These are phyloP conservation scores for Alternaria arborescens DNA, from an alignment of 2,329 filamentous ascomycete species.

Conservation along the genomic window DNA sequence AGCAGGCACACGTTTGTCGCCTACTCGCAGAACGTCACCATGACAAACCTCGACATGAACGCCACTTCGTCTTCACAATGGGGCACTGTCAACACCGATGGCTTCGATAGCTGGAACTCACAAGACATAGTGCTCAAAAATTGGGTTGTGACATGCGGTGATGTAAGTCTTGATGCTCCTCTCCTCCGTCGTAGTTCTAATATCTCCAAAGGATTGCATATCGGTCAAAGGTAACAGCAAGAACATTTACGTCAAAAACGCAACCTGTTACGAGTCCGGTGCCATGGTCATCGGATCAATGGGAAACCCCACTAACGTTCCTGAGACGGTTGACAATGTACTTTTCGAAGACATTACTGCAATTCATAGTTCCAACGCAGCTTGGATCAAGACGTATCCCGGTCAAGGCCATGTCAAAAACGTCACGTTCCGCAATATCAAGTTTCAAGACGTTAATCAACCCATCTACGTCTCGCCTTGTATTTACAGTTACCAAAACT, in stretches of 20 bases:
- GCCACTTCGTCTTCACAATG: conserved; percentile 57
- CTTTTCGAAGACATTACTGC: conserved; percentile 49
- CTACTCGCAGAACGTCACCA: conserved; percentile 60
- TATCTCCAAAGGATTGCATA: conserved; percentile 64
- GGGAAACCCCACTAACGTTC: conserved; percentile 65
- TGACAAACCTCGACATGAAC: conserved; percentile 64
- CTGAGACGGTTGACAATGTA: conserved; percentile 63
- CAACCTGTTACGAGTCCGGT: conserved; percentile 68
- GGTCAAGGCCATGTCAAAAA: conserved; percentile 55
- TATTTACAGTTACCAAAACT: conserved; percentile 52
- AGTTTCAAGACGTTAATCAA: conserved; percentile 54
- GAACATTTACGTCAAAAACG: conserved; percentile 66
- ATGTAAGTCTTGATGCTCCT: conserved; percentile 31
- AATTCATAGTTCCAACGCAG: conserved; percentile 37
- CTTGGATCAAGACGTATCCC: conserved; percentile 45
- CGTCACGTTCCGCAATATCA: conserved; percentile 55
- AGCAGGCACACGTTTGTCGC: conserved; percentile 55
- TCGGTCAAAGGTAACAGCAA: conserved; percentile 68
- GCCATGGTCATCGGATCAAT: conserved; percentile 67
- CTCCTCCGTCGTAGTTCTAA: conserved; percentile 44
- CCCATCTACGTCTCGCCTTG: conserved; percentile 60
- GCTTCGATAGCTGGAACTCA: conserved; percentile 62
- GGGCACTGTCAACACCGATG: conserved; percentile 61
- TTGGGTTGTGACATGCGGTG: conserved; percentile 53
- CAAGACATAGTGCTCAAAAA: conserved; percentile 57